Conservation (phyloP, 306 rosid species). For the Mimosa pudica region DNA sequence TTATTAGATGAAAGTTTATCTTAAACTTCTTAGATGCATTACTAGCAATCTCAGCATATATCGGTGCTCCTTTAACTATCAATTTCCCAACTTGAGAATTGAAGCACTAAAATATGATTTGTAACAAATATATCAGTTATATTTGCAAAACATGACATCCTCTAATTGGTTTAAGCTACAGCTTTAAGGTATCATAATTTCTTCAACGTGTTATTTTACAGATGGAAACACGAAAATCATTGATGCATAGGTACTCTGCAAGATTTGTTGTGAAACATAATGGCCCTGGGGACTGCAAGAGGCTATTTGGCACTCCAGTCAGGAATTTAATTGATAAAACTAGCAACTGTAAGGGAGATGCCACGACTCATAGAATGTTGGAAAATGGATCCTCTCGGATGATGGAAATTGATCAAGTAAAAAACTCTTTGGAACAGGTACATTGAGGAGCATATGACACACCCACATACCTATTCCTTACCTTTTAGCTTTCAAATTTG, state of each 20-base stretch:
- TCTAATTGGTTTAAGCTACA: neutral
- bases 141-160: neutral
- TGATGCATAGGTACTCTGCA: constrained; percentile 51
- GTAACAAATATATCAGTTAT: neutral
- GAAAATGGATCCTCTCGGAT: constrained; percentile 40
- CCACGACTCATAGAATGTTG: constrained; percentile 27
- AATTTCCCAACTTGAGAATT: constrained; percentile 5
- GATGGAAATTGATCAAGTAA: constrained; percentile 34
- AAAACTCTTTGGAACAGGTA: constrained; percentile 34
- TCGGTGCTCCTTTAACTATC: neutral
- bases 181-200: neutral
- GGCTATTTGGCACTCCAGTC: constrained; percentile 51
- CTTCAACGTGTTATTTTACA: constrained; percentile 32
- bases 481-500: constrained; percentile 16
- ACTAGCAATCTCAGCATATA: neutral
- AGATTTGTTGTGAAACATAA: constrained; percentile 50
- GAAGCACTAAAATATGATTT: constrained; percentile 23
- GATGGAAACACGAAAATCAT: constrained; percentile 43
- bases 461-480: constrained; percentile 13
- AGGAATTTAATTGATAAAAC: constrained; percentile 31
- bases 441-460: constrained; percentile 8
- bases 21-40: constrained; percentile 14
- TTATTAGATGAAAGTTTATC: neutral
- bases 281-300: constrained; percentile 48
- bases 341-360: constrained; percentile 34